Evolutionary conservation across 495 filamentous ascomycete species (phyloP).

Genomic region (Friedmanniomyces endolithicus): DNA sequence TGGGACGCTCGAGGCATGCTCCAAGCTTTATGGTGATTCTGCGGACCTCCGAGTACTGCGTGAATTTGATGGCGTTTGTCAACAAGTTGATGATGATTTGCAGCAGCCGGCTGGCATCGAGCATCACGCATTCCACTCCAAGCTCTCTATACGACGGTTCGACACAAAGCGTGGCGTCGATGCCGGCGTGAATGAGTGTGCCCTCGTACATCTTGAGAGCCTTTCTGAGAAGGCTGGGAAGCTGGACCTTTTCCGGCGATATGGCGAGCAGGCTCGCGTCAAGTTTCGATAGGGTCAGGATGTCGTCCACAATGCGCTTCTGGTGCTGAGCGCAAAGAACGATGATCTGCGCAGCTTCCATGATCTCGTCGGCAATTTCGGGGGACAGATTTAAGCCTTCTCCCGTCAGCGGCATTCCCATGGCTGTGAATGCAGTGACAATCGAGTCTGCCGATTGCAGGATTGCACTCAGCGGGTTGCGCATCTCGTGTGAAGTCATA

Average conservation of each 20-base stretch:
- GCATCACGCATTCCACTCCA: slow-evolving; percentile 49
- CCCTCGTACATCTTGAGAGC: slow-evolving; percentile 61
- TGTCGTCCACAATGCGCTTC: slow-evolving; percentile 67
- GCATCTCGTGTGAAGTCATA: slow-evolving; percentile 77
- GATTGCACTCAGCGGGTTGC: slow-evolving; percentile 71
- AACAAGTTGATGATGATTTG: slow-evolving; percentile 50
- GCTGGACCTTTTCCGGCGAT: slow-evolving; percentile 52
- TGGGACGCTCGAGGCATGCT: slow-evolving; percentile 46
- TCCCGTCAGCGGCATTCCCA: slow-evolving; percentile 20
- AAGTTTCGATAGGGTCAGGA: slow-evolving; percentile 66
- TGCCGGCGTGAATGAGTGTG: slow-evolving; percentile 52
- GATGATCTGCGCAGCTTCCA: slow-evolving; percentile 64
- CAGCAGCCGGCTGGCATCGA: slow-evolving; percentile 57
- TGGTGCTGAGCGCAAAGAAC: slow-evolving; percentile 63
- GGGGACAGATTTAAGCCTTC: background rate
- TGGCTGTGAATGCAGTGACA: slow-evolving; percentile 37
- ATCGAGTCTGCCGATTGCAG: slow-evolving; percentile 73
- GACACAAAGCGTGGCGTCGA: slow-evolving; percentile 47
- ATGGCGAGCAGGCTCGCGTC: slow-evolving; percentile 61
- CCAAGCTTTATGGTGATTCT: slow-evolving; percentile 57
- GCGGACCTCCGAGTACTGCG: slow-evolving; percentile 37
- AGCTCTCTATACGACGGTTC: slow-evolving; percentile 44
- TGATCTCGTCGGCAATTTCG: slow-evolving; percentile 13
- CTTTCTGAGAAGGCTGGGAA: slow-evolving; percentile 49
- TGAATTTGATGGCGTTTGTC: slow-evolving; percentile 36